Evolutionary conservation across 495 filamentous ascomycete genomes (phyloP).

Genomic region (Achaetomiella virescens): DNA sequence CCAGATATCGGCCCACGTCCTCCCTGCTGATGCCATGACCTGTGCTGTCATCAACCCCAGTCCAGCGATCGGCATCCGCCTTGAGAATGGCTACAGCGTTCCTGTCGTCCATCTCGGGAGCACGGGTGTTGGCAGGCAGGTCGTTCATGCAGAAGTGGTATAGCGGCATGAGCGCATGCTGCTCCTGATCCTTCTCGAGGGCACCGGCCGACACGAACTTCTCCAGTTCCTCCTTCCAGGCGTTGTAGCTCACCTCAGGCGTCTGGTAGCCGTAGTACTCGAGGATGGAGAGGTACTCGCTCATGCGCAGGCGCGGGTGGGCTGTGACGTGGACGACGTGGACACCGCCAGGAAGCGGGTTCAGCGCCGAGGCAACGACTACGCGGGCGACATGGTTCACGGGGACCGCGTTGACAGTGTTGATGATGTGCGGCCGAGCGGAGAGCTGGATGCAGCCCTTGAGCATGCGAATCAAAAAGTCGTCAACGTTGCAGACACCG

Average conservation of each 20-base stretch:
- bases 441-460: slow-evolving; percentile 84
- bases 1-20: slow-evolving; percentile 64
- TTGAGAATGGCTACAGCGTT: slow-evolving; percentile 62
- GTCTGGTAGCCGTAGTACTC: slow-evolving; percentile 72
- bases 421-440: slow-evolving; percentile 67
- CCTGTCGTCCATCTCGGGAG: slow-evolving; percentile 71
- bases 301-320: slow-evolving; percentile 74
- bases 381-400: slow-evolving; percentile 77
- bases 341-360: slow-evolving; percentile 52
- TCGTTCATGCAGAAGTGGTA: slow-evolving; percentile 79
- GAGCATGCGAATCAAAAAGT: slow-evolving; percentile 83
- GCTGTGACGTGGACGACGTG: slow-evolving; percentile 57
- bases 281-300: slow-evolving; percentile 66
- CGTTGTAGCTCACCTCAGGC: slow-evolving; percentile 59
- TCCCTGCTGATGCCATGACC: slow-evolving; percentile 61
- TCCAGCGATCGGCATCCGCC: slow-evolving; percentile 53
- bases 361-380: slow-evolving; percentile 65
- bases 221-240: slow-evolving; percentile 50
- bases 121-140: slow-evolving; percentile 69
- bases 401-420: slow-evolving; percentile 87
- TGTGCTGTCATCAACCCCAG: slow-evolving; percentile 55
- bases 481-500: slow-evolving; percentile 77
- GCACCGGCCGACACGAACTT: slow-evolving; percentile 54
- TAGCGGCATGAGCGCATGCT: slow-evolving; percentile 76
- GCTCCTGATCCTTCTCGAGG: slow-evolving; percentile 48